Evolutionary conservation across 75 land plant genomes (phyloP).

Genomic region (Adiantum capillusveneris): DNA sequence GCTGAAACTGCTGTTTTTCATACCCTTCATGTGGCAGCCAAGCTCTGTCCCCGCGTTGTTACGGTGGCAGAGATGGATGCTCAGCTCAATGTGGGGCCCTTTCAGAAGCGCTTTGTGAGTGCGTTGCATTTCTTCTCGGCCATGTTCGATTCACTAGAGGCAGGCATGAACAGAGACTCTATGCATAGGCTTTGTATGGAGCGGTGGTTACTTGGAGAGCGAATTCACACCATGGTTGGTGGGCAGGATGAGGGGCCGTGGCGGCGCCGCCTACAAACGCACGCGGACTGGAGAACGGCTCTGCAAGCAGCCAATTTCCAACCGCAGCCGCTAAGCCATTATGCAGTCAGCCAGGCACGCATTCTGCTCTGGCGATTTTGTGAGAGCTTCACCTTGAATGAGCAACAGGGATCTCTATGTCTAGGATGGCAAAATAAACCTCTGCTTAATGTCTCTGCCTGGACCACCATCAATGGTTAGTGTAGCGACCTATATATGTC

Average conservation of each 20-base stretch:
- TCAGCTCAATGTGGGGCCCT: constrained; percentile 9
- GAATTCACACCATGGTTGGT: constrained; percentile 18
- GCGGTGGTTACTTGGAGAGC: constrained; percentile 17
- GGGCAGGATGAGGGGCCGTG: not conserved
- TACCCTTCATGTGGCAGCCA: constrained; percentile 5
- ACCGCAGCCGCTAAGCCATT: constrained; percentile 17
- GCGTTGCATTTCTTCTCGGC: constrained; percentile 25
- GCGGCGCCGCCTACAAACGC: not conserved
- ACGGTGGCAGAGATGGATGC: constrained; percentile 35
- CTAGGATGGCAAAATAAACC: constrained; percentile 24
- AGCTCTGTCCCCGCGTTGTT: constrained; percentile 12
- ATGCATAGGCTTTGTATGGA: constrained; percentile 20
- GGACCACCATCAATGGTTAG: constrained; percentile 7
- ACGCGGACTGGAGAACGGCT: constrained; percentile 8
- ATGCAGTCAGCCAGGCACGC: constrained; percentile 30
- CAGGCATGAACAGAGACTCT: constrained; percentile 18
- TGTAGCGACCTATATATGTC: no score
- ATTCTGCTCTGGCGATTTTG: constrained; percentile 24
- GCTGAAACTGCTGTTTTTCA: constrained; percentile 1
- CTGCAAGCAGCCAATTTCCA: constrained; percentile 9
- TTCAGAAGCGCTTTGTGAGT: constrained; percentile 13
- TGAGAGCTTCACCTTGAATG: constrained; percentile 18
- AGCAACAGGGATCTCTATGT: constrained; percentile 9
- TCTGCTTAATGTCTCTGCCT: constrained; percentile 25
- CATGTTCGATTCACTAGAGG: constrained; percentile 31